These are phyloP conservation scores for Globisporangium solare DNA, from an alignment of 352 stramenopile genomes.

Conservation along the genomic window DNA sequence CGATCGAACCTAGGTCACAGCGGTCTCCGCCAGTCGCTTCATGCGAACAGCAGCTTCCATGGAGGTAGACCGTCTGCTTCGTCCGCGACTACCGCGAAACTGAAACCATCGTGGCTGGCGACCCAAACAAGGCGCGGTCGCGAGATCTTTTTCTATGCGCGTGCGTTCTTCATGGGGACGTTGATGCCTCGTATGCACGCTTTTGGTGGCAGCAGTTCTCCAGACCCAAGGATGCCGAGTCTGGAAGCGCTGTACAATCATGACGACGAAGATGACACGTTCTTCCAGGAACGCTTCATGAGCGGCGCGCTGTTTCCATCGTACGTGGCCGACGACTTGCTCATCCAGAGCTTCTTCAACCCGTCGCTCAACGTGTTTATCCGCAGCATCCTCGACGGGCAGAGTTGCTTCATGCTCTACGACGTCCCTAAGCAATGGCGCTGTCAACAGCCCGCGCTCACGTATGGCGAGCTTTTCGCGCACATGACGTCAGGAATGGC, in stretches of 20 bases:
- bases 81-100: too few species aligned
- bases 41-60: too few species aligned
- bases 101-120: too few species aligned
- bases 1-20: neutral
- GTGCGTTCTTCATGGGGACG: slow-evolving; percentile 58
- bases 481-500: slow-evolving; percentile 69
- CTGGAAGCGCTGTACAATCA: slow-evolving; percentile 8
- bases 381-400: slow-evolving; percentile 76
- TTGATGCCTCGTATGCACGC: slow-evolving; percentile 47
- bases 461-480: slow-evolving; percentile 73
- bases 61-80: too few species aligned
- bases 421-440: slow-evolving; percentile 60
- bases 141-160: too few species aligned
- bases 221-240: too few species aligned
- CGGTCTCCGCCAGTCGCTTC: too few species aligned
- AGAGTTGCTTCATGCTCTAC: slow-evolving; percentile 84
- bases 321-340: slow-evolving; percentile 71
- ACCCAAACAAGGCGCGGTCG: too few species aligned
- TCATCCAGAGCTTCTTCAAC: slow-evolving; percentile 88
- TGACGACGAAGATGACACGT: slow-evolving; percentile 62
- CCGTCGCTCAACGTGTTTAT: slow-evolving; percentile 83
- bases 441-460: slow-evolving; percentile 18
- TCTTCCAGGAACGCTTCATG: slow-evolving; percentile 87
- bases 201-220: slow-evolving; percentile 9
- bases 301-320: slow-evolving; percentile 74